phyloP scores from a whole-genome alignment of 495 filamentous ascomycete species.

The Staphylotrichum longicolle region DNA sequence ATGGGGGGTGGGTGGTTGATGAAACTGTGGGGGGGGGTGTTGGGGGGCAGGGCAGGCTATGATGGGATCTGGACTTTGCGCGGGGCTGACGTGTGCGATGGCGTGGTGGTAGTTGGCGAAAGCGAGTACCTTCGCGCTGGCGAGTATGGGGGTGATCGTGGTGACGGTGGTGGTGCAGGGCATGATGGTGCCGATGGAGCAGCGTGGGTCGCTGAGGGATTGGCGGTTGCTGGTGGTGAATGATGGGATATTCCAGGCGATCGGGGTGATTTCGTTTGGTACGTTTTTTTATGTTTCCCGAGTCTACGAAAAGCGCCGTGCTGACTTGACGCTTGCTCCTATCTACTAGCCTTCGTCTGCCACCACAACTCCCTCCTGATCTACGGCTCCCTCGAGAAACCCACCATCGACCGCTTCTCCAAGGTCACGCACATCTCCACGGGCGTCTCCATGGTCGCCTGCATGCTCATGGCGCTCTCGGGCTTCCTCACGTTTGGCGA shows the following conservation, averaged over 20 bases:
- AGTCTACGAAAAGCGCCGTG: neutral
- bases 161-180: conserved; percentile 87
- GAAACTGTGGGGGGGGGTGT: no score
- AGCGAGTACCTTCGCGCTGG: conserved; percentile 84
- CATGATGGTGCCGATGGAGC: conserved; percentile 63
- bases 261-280: conserved; percentile 98
- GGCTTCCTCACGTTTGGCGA: conserved; percentile 93
- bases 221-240: conserved; percentile 66
- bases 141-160: conserved; percentile 89
- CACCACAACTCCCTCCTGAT: conserved; percentile 96
- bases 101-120: conserved; percentile 69
- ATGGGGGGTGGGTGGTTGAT: neutral
- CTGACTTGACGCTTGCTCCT: conserved; percentile 27
- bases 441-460: conserved; percentile 80
- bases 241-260: conserved; percentile 85
- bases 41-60: no score
- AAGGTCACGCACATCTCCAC: conserved; percentile 91
- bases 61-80: no score
- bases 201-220: conserved; percentile 64
- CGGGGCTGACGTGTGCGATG: neutral
- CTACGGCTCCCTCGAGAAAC: conserved; percentile 90
- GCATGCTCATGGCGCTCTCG: conserved; percentile 79
- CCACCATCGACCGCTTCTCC: conserved; percentile 91
- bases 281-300: conserved; percentile 28
- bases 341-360: conserved; percentile 73